A percentile compares a stretch with the other conserved stretches of the same genome.
These are phyloP conservation scores for Vigna unguiculata DNA, from an alignment of 306 rosid species.

Conservation along the genomic window DNA sequence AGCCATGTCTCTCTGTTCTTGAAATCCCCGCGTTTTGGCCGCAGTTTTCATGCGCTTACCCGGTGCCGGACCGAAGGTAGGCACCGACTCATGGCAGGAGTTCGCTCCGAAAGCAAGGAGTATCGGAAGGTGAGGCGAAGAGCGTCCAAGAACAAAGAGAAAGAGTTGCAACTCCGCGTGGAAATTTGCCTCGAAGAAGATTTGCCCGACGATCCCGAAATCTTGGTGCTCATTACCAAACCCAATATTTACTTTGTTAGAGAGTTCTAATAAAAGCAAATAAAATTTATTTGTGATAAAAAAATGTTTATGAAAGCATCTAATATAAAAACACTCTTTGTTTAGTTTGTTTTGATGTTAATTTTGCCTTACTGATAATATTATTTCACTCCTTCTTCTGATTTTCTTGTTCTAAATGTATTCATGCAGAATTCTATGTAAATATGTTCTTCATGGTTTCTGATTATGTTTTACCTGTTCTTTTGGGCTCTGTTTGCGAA, in stretches of 20 bases:
- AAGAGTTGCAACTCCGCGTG: slow-evolving; percentile 69
- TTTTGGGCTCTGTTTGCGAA: not conserved
- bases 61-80: slow-evolving; percentile 39
- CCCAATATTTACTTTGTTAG: too few relatives aligned
- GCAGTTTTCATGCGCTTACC: slow-evolving; percentile 45
- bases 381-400: too few relatives aligned
- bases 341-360: too few relatives aligned
- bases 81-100: slow-evolving; percentile 35
- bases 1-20: not conserved
- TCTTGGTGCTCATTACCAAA: slow-evolving; percentile 52
- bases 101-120: slow-evolving; percentile 57
- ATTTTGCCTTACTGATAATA: too few relatives aligned
- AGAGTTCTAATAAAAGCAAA: too few relatives aligned
- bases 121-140: slow-evolving; percentile 70
- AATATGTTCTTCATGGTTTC: too few relatives aligned
- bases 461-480: not conserved
- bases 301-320: too few relatives aligned
- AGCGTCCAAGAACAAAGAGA: slow-evolving; percentile 55
- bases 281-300: too few relatives aligned
- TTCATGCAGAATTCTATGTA: too few relatives aligned
- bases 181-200: slow-evolving; percentile 74
- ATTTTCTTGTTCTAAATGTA: too few relatives aligned
- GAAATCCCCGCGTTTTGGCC: slow-evolving; percentile 45
- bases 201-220: slow-evolving; percentile 80
- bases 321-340: too few relatives aligned